Conservation (phyloP, 495 filamentous ascomycete genomes). For the Tuber microsphaerosporum region DNA sequence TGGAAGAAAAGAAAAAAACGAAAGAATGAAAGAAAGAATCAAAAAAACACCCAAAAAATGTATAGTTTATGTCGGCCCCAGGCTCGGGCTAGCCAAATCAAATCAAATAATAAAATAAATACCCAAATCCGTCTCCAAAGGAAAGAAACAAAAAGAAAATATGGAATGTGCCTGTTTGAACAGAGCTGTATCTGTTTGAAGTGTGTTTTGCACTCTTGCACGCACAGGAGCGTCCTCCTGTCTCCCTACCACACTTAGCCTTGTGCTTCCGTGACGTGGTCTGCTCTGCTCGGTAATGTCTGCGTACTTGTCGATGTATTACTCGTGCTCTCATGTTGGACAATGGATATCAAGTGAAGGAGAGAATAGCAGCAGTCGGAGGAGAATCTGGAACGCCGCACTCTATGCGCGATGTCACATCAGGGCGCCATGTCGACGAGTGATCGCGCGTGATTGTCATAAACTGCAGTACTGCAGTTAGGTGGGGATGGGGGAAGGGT, state of each 20-base stretch:
- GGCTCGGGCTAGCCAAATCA: neutral
- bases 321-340: neutral
- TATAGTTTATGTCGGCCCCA: constrained; percentile 1
- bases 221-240: neutral
- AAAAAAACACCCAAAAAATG: neutral
- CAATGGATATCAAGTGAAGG: neutral
- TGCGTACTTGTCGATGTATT: neutral
- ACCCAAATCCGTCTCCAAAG: neutral
- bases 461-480: neutral
- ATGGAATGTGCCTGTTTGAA: neutral
- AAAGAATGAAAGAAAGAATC: neutral
- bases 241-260: neutral
- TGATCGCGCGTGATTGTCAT: neutral
- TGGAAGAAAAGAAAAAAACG: neutral
- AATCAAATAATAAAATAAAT: neutral
- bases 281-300: neutral
- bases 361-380: neutral
- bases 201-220: neutral
- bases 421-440: neutral
- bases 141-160: neutral
- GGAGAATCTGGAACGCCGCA: neutral
- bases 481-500: neutral
- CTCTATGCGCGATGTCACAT: neutral
- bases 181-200: neutral
- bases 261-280: constrained; percentile 4